A percentile compares a stretch with the other conserved stretches of the same genome.
Evolutionary conservation across 139 green algal species (phyloP).

Genomic region (Monoraphidium neglectum): DNA sequence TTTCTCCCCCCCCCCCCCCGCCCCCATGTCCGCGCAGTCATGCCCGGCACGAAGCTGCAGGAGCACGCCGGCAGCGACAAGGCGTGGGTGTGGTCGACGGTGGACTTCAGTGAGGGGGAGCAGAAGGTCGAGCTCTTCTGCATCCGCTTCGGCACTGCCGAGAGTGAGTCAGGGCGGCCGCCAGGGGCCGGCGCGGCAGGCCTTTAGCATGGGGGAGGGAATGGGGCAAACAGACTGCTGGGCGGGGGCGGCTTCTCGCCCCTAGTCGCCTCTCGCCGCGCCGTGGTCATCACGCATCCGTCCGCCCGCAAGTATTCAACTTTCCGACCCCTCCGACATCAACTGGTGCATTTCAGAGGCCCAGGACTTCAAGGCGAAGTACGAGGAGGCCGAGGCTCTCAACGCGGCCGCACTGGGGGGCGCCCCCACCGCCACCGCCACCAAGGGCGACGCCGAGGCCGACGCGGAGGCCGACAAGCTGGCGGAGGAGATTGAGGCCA

Average conservation of each 20-base stretch:
- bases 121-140: conserved; percentile 88
- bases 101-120: conserved; percentile 95
- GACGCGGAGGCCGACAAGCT: conserved; percentile 30
- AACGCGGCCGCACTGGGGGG: conserved; percentile 60
- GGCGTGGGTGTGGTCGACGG: conserved; percentile 92
- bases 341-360: conserved; percentile 55
- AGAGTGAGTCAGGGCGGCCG: conserved; percentile 35
- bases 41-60: conserved; percentile 91
- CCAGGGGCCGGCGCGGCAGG: too few species aligned
- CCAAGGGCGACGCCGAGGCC: conserved; percentile 34
- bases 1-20: too few species aligned
- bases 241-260: not conserved
- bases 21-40: conserved; percentile 62
- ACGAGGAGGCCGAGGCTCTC: conserved; percentile 65
- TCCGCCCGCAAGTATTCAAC: not conserved
- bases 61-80: conserved; percentile 97
- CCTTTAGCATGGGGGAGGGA: not conserved
- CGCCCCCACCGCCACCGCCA: conserved; percentile 6
- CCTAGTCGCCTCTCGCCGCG: not conserved
- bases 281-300: not conserved
- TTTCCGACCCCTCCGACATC: not conserved
- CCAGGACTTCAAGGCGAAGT: conserved; percentile 81
- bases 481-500: conserved; percentile 38
- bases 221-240: not conserved
- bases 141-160: conserved; percentile 86